These are phyloP conservation scores for Pestalotiopsis sp. DNA, from an alignment of 2,329 filamentous ascomycete species.

Conservation along the genomic window DNA sequence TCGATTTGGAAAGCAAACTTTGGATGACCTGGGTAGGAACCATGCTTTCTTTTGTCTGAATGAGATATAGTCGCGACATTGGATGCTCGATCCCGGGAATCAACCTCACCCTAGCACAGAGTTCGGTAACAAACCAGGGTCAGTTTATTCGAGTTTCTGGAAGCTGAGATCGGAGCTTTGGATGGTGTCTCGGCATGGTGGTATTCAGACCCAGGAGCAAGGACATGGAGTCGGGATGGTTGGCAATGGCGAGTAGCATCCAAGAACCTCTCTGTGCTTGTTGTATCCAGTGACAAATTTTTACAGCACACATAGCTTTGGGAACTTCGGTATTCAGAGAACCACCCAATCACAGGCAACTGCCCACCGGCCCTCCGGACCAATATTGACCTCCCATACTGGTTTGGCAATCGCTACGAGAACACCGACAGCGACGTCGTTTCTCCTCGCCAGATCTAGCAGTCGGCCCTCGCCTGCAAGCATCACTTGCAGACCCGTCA, in stretches of 20 bases:
- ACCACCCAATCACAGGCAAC: slow-evolving; percentile 42
- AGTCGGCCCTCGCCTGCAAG: slow-evolving; percentile 32
- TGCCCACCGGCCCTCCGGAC: slow-evolving; percentile 32
- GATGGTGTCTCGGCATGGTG: not conserved
- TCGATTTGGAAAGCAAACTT: not conserved
- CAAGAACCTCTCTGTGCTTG: not conserved
- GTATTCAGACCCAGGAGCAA: not conserved
- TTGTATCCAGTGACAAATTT: not conserved
- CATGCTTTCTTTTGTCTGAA: not conserved
- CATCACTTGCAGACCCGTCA: slow-evolving; percentile 20
- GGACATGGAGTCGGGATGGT: not conserved
- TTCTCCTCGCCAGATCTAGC: slow-evolving; percentile 28
- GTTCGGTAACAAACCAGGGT: not conserved
- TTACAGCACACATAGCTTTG: not conserved
- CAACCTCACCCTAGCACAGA: not conserved
- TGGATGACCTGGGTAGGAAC: not conserved
- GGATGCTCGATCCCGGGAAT: not conserved
- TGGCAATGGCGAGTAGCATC: not conserved
- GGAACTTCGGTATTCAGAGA: slow-evolving; percentile 13
- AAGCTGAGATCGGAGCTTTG: not conserved
- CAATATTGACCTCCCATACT: slow-evolving; percentile 39
- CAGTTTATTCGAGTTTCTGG: not conserved
- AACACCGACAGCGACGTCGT: slow-evolving; percentile 27
- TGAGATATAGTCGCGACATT: not conserved
- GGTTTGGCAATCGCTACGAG: slow-evolving; percentile 37